phyloP scores from a whole-genome alignment of 2,329 filamentous ascomycete genomes.

The Neophaeococcomyces aloes region DNA sequence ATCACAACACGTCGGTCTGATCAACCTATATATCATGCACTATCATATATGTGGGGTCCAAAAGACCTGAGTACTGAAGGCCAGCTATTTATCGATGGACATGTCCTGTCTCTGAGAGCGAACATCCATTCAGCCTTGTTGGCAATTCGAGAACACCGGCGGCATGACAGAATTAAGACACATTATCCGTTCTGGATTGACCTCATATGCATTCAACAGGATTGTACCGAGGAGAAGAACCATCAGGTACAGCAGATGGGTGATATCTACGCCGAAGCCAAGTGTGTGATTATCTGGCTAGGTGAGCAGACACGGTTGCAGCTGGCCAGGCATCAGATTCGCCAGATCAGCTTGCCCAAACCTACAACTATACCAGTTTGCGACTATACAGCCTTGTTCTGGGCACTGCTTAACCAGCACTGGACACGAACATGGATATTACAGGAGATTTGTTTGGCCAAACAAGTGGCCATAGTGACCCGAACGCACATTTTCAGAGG shows the following conservation, averaged over 20 bases:
- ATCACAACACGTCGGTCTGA: neutral
- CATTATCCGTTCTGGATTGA: conserved; percentile 17
- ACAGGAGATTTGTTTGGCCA: neutral
- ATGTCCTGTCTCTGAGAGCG: neutral
- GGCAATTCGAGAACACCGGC: neutral
- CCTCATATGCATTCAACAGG: conserved; percentile 21
- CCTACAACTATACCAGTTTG: neutral
- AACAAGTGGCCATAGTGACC: neutral
- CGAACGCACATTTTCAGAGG: neutral
- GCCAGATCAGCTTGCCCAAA: neutral
- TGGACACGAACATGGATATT: conserved; percentile 2
- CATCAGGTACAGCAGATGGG: conserved; percentile 20
- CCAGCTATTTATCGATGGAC: neutral
- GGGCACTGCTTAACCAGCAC: neutral
- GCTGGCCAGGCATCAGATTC: neutral
- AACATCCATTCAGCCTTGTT: neutral
- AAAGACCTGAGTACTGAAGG: neutral
- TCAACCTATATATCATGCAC: neutral
- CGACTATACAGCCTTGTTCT: neutral
- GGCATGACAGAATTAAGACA: neutral
- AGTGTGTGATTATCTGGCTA: conserved; percentile 19
- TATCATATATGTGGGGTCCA: conserved; percentile 1
- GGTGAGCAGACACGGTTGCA: conserved; percentile 8
- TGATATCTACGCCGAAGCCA: conserved; percentile 16
- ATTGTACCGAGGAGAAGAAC: conserved; percentile 16